Conservation (phyloP, 352 stramenopile genomes). For the Saprolegnia diclina region DNA sequence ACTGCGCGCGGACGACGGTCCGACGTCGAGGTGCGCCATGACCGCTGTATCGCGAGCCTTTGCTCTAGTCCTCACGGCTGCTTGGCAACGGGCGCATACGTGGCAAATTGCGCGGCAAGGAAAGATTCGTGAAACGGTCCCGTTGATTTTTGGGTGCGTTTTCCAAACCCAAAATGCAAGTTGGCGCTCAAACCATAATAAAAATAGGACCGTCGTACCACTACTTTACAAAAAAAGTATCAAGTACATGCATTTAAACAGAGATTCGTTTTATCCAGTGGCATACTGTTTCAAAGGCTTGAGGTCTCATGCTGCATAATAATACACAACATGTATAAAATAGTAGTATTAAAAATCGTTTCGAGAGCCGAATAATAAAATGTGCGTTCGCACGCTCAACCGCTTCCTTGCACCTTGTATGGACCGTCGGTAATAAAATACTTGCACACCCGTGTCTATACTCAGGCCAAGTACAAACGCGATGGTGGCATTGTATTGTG, state of each 20-base stretch:
- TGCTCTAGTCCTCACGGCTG: neutral
- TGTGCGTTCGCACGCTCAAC: too few species aligned
- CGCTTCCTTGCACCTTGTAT: too few species aligned
- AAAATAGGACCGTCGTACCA: neutral
- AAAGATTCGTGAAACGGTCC: neutral
- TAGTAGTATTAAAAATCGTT: neutral
- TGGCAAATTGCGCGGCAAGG: neutral
- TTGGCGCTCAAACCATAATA: neutral
- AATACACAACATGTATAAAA: neutral
- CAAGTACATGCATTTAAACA: neutral
- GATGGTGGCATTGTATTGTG: neutral
- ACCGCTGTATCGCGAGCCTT: neutral
- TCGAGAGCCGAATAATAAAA: too few species aligned
- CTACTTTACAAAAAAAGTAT: neutral
- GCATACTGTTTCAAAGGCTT: too few species aligned
- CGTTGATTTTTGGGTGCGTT: neutral
- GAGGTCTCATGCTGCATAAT: neutral
- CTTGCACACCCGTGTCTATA: neutral
- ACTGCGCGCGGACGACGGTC: neutral
- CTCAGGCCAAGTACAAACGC: neutral
- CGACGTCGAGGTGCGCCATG: neutral
- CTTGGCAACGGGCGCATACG: neutral
- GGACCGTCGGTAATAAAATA: neutral
- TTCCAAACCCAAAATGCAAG: neutral
- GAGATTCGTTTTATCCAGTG: too few species aligned